phyloP scores from a whole-genome alignment of 495 filamentous ascomycete genomes.

The Penicillium odoratum region DNA sequence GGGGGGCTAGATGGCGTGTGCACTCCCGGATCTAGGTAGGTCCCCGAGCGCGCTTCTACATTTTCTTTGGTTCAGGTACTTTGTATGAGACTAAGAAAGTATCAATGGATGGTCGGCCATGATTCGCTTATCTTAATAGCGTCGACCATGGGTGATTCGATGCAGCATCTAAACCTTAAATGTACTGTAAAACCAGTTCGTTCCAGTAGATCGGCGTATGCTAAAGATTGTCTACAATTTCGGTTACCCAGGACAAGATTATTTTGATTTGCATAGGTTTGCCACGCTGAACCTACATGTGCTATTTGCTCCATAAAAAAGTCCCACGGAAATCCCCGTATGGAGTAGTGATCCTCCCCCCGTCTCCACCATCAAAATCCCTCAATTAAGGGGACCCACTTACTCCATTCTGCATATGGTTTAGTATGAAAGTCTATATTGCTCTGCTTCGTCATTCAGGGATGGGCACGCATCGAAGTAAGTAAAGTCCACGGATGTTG shows the following conservation, averaged over 20 bases:
- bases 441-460: slow-evolving; percentile 2
- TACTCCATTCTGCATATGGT: not conserved
- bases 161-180: not conserved
- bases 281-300: slow-evolving; percentile 8
- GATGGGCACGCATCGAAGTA: not conserved
- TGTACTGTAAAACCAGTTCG: no score
- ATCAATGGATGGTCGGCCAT: not conserved
- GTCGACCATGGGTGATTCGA: not conserved
- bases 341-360: slow-evolving; percentile 21
- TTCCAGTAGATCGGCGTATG: no score
- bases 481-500: slow-evolving; percentile 12
- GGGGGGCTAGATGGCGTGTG: slow-evolving; percentile 1
- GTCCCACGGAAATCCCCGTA: slow-evolving; percentile 11
- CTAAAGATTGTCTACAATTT: no score
- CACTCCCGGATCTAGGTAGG: slow-evolving; percentile 3
- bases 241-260: not conserved
- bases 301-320: not conserved
- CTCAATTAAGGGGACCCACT: slow-evolving; percentile 15
- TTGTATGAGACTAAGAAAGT: not conserved
- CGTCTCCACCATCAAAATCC: slow-evolving; percentile 23
- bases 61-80: slow-evolving; percentile 2
- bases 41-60: not conserved
- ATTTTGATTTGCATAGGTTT: not conserved
- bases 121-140: not conserved
- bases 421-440: slow-evolving; percentile 17